Evolutionary conservation across 176 grass and related monocot genomes (phyloP), one percentile per base, ranked within the genome.

Genomic region (Phyllostachys edulis): DNA sequence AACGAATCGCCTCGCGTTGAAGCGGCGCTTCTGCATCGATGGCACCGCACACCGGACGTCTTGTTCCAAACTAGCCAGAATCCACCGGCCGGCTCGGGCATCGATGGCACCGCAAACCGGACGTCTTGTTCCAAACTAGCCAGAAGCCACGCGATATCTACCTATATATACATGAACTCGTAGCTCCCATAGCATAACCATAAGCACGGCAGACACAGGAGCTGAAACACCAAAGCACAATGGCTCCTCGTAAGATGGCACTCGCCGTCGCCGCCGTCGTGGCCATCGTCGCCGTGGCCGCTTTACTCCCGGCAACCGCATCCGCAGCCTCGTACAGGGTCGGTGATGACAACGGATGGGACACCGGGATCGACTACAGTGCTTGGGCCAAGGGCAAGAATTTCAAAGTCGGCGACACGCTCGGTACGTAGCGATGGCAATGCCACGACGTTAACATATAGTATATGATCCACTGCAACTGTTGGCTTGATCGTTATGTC

Each of bases 381-480:
- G 59, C 77, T 17, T 89, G 90, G 90, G 78, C 78, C 52, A 6
- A 26, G 2, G 90, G 79, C 86, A 89, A 88, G 86, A 7, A n/a
- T 13, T 89, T 92, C 78, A 56, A 21, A 9, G 83, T 83, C 74
- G 83, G 86, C 59, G 87, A 92, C 86, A 86, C 81, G 12, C 87
- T 89, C 61, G 82, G 87, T 80, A 50, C 9, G 50, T 36, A 0
- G 5, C 32, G 2, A 3, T 14, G 14, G 8, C 7, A 27, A 0
- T 56, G 54, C 54, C 54, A 9, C 54, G 7, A 0, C 54, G 3
- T 54, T 54, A 54, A 2, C 51, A 7, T 52, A 7, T 34, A 54
- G 1, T 17, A 2, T 52, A 18, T 18, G 51, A 18, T 7, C 55
- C 54, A 9, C 1, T 56, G 0, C 44, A 18, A 17, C 20, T 8